phyloP scores from a whole-genome alignment of 768 basidiomycete species.

The Boletus rubroflammeus region DNA sequence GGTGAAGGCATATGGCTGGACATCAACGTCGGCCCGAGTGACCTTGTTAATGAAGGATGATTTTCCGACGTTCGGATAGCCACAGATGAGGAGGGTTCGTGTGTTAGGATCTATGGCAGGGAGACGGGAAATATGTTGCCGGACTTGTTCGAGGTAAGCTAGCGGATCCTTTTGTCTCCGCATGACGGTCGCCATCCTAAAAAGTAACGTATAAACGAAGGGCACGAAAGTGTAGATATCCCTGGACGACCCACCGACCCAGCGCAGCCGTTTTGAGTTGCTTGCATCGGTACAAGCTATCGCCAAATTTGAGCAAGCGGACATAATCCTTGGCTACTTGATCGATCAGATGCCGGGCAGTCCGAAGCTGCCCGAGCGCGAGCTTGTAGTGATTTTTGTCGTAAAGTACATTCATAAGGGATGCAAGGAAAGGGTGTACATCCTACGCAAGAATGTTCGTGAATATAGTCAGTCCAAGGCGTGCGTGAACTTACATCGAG shows the following conservation, averaged over 20 bases:
- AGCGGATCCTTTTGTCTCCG: slow-evolving; percentile 96
- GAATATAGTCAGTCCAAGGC: neutral
- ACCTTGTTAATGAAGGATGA: slow-evolving; percentile 99
- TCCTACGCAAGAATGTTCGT: slow-evolving; percentile 44
- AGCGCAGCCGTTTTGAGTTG: slow-evolving; percentile 97
- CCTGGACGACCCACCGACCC: slow-evolving; percentile 69
- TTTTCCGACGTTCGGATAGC: slow-evolving; percentile 99
- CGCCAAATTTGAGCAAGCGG: slow-evolving; percentile 95
- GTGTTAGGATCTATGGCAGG: slow-evolving; percentile 98
- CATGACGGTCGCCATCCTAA: slow-evolving; percentile 98
- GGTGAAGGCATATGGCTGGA: slow-evolving; percentile 99
- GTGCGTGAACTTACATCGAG: slow-evolving; percentile 69
- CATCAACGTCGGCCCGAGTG: slow-evolving; percentile 97
- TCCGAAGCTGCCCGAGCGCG: slow-evolving; percentile 94
- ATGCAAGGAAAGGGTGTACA: slow-evolving; percentile 93
- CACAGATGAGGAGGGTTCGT: slow-evolving; percentile 94
- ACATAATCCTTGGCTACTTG: slow-evolving; percentile 97
- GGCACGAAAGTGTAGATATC: neutral
- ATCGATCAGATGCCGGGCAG: slow-evolving; percentile 93
- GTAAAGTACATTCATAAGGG: slow-evolving; percentile 96
- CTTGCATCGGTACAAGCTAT: slow-evolving; percentile 96
- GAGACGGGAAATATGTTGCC: slow-evolving; percentile 98
- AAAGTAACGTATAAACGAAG: neutral
- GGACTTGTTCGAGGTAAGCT: slow-evolving; percentile 97
- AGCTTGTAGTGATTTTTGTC: slow-evolving; percentile 99